Conservation (phyloP, 2,329 filamentous ascomycete genomes). For the Lachnellula occidentalis region DNA sequence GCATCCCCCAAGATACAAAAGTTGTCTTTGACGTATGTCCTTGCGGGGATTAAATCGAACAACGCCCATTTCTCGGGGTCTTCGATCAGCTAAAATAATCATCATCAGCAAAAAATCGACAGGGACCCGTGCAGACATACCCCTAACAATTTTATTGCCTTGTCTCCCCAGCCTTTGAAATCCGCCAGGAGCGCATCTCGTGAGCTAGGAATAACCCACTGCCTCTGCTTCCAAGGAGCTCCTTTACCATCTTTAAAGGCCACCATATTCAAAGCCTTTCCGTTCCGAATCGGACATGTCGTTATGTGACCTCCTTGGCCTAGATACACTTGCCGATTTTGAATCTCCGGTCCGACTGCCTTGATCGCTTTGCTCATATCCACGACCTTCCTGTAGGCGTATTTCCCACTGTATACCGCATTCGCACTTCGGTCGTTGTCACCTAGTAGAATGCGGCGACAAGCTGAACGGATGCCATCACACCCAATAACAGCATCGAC, state of each 20-base stretch:
- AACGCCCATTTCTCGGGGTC: slow-evolving; percentile 49
- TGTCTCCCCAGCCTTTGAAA: slow-evolving; percentile 38
- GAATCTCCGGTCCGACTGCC: slow-evolving; percentile 42
- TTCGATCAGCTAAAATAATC: slow-evolving; percentile 36
- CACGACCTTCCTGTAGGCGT: slow-evolving; percentile 55
- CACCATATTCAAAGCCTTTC: slow-evolving; percentile 50
- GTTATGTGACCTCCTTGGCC: slow-evolving; percentile 52
- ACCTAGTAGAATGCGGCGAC: slow-evolving; percentile 46
- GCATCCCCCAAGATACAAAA: slow-evolving; percentile 51
- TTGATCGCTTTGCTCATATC: slow-evolving; percentile 47
- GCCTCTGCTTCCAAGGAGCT: slow-evolving; percentile 34
- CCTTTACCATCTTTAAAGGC: slow-evolving; percentile 40
- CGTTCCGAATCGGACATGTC: slow-evolving; percentile 52
- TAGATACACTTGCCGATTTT: slow-evolving; percentile 48
- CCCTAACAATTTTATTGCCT: slow-evolving; percentile 15
- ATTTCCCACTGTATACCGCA: slow-evolving; percentile 49
- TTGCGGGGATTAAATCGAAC: slow-evolving; percentile 47
- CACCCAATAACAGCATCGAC: slow-evolving; percentile 50
- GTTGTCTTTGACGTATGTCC: slow-evolving; percentile 38
- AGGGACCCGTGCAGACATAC: slow-evolving; percentile 3
- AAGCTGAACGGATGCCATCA: slow-evolving; percentile 55
- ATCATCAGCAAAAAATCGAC: neutral
- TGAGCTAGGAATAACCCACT: slow-evolving; percentile 37
- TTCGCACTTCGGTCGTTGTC: slow-evolving; percentile 38
- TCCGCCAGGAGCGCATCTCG: slow-evolving; percentile 37